These are phyloP conservation scores for Hanseniaspora uvarum DNA, from an alignment of 1,139 yeast species.

Conservation along the genomic window DNA sequence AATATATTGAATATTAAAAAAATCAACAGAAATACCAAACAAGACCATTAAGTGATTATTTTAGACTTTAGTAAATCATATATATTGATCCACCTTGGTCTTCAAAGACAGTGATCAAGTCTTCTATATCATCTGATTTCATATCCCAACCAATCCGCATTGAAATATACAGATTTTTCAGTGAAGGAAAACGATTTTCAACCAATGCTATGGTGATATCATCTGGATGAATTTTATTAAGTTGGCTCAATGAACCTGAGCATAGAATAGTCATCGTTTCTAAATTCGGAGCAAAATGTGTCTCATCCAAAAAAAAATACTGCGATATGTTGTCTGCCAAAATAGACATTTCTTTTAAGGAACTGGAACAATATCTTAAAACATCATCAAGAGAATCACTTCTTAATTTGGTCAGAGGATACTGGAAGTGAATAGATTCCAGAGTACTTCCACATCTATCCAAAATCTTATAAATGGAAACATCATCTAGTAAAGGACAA, in stretches of 20 bases:
- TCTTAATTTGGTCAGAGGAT: constrained; percentile 77
- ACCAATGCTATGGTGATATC: constrained; percentile 76
- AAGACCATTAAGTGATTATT: background rate
- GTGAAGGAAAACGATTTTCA: constrained; percentile 62
- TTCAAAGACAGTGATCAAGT: constrained; percentile 40
- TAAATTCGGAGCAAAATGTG: constrained; percentile 45
- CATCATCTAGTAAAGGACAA: constrained; percentile 65
- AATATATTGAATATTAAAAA: too few relatives aligned
- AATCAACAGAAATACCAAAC: background rate
- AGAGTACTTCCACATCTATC: constrained; percentile 56
- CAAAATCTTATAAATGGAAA: constrained; percentile 51
- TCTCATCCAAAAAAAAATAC: constrained; percentile 49
- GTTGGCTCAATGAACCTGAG: constrained; percentile 80
- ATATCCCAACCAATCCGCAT: constrained; percentile 84
- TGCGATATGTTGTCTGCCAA: constrained; percentile 75
- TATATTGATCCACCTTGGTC: constrained; percentile 35
- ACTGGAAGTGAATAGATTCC: constrained; percentile 54
- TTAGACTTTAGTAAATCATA: constrained; percentile 24
- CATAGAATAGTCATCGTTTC: constrained; percentile 61
- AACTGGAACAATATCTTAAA: constrained; percentile 60
- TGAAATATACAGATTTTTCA: constrained; percentile 56
- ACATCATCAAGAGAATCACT: constrained; percentile 63
- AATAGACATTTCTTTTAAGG: constrained; percentile 49
- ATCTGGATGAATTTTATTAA: constrained; percentile 72
- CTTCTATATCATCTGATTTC: constrained; percentile 55